phyloP scores from a whole-genome alignment of 768 basidiomycete species.

The Amanita pallidorosea region DNA sequence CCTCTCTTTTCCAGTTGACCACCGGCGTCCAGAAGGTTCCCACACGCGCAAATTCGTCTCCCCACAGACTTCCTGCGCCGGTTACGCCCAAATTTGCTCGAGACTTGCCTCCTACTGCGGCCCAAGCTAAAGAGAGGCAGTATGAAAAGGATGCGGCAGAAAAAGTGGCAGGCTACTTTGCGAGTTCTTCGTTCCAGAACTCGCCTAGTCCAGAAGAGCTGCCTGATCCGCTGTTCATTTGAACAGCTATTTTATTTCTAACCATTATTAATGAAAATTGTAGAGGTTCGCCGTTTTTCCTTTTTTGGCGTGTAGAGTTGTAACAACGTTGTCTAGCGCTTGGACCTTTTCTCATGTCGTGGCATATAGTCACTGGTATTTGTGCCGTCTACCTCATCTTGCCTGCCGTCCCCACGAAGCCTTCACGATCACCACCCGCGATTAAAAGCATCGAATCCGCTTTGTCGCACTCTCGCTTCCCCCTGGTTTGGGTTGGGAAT shows the following conservation, averaged over 20 bases:
- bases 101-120: background rate
- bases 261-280: constrained; percentile 5
- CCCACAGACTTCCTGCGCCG: background rate
- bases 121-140: constrained; percentile 13
- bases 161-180: constrained; percentile 45
- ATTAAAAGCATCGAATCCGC: background rate
- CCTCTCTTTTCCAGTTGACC: constrained; percentile 19
- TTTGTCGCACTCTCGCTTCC: background rate
- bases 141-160: constrained; percentile 22
- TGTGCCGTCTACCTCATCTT: background rate
- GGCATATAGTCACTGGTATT: background rate
- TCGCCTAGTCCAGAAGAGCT: constrained; percentile 77
- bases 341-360: background rate
- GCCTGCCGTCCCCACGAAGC: background rate
- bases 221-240: constrained; percentile 54
- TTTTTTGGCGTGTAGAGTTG: background rate
- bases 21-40: background rate
- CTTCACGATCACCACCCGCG: background rate
- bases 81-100: background rate
- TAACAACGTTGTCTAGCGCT: background rate
- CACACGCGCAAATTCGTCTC: background rate
- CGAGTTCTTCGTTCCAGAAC: constrained; percentile 79
- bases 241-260: constrained; percentile 12
- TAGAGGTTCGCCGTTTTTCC: background rate
- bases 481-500: background rate